Base-by-base conservation (phyloP, 2,329 filamentous ascomycete genomes). In the Fusarium staphyleae region DNA sequence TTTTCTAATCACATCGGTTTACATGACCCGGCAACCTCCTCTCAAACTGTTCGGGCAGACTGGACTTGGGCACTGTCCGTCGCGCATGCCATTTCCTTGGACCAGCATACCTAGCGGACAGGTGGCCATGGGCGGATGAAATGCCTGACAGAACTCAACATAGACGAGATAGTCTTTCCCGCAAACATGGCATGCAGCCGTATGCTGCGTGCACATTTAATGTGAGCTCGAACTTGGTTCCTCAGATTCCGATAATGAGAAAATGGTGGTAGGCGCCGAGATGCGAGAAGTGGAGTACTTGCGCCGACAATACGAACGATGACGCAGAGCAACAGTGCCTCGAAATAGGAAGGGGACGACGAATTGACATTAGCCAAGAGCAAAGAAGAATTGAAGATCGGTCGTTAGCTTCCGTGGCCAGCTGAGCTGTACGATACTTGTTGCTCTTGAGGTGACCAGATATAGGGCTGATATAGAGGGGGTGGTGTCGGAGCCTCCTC, bases 151-250 rank as follows among this genome's bases (percentile, higher is more conserved):
- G 64, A 85, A 84, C 63, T 78, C 75, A 73, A 85, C 78, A 75
- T 80, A 85, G 67, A 83, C 70, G 65, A 85, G 76, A 70, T 85
- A 84, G 63, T 77, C 74, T 73, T 82, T 84, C 75, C 81, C 77
- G 77, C 82, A 85, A 67, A 81, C 82, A 75, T 78, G 79, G 77
- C 83, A 85, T 70, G 77, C 73, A 67, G 79, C 78, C 64, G 74
- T 78, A 73, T 84, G 73, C 79, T 83, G 81, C 70, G 73, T 78
- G 77, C 83, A 85, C 82, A 85, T 85, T 78, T 83, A 84, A 70
- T 68, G 65, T 67, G 63, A 75, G 54, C 52, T 63, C 54, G 29
- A 57, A 24, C 36, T 52, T 63, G 43, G 50, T 61, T 60, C 52
- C 57, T 60, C 50, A 55, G 44, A 34, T 42, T 55, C 44, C 37